phyloP scores from a whole-genome alignment of 2,329 filamentous ascomycete species.

The Neopestalotiopsis rosae region DNA sequence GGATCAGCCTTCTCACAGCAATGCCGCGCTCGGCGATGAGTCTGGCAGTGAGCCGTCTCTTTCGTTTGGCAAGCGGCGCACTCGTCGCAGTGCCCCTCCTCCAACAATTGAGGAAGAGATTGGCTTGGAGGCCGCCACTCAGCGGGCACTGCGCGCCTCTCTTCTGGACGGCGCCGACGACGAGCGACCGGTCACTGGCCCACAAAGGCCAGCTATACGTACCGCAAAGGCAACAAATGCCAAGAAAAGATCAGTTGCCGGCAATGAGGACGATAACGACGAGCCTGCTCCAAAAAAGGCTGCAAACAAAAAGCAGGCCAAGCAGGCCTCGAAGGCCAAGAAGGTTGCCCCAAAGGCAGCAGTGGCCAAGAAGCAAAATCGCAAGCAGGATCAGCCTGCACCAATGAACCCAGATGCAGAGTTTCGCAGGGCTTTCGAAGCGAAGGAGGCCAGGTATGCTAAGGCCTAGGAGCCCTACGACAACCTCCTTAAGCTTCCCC shows the following conservation, averaged over 20 bases:
- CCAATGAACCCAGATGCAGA: background rate
- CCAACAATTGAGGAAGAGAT: background rate
- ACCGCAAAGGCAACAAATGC: background rate
- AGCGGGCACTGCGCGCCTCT: background rate
- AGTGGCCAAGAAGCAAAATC: background rate
- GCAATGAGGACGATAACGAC: no score
- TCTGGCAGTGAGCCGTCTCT: no score
- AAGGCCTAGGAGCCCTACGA: background rate
- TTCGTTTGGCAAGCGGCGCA: background rate
- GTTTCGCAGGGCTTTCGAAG: background rate
- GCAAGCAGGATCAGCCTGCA: no score
- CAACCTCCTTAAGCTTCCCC: background rate
- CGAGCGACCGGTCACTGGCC: no score
- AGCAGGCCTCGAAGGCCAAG: no score
- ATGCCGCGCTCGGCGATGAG: no score
- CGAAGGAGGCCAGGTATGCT: conserved; percentile 10
- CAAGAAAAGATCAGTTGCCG: background rate
- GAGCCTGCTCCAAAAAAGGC: no score
- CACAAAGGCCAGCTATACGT: no score
- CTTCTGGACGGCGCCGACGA: no score
- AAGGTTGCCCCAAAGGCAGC: background rate
- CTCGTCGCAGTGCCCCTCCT: background rate
- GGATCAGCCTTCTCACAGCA: no score
- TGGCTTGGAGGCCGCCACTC: background rate
- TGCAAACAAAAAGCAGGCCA: no score